These are phyloP conservation scores for Penicillium silybi DNA, from an alignment of 495 filamentous ascomycete genomes.

Conservation along the genomic window DNA sequence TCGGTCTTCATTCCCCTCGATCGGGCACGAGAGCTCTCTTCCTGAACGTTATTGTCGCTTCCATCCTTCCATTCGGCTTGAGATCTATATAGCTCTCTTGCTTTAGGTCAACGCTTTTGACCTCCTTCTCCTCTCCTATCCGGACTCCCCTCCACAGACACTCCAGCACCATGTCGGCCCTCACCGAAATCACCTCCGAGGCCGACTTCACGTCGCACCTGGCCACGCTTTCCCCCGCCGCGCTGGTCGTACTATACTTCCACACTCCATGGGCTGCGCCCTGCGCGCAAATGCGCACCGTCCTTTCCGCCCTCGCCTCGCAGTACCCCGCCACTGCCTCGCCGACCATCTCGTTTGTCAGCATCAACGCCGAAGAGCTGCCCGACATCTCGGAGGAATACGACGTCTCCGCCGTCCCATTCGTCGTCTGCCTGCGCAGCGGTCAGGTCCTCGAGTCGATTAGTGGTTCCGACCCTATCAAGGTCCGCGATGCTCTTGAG, in stretches of 20 bases:
- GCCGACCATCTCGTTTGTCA: conserved; percentile 71
- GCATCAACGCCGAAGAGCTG: conserved; percentile 85
- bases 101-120: neutral
- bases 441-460: conserved; percentile 71
- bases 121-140: conserved; percentile 8
- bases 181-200: conserved; percentile 69
- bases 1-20: conserved; percentile 10
- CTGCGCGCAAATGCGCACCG: conserved; percentile 87
- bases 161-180: conserved; percentile 56
- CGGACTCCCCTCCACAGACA: conserved; percentile 9
- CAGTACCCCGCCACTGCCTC: conserved; percentile 68
- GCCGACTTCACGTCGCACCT: conserved; percentile 64
- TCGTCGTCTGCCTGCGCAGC: conserved; percentile 73
- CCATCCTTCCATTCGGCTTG: neutral
- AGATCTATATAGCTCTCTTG: neutral
- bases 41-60: neutral
- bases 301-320: conserved; percentile 77
- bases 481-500: conserved; percentile 79
- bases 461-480: conserved; percentile 80
- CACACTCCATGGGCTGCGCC: conserved; percentile 96
- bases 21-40: neutral
- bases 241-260: conserved; percentile 83
- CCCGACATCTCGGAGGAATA: conserved; percentile 83
- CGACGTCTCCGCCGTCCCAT: conserved; percentile 91
- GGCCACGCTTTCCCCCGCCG: conserved; percentile 57